These are phyloP conservation scores for Aspergillus sp. DNA, from an alignment of 2,329 filamentous ascomycete genomes.

Conservation along the genomic window DNA sequence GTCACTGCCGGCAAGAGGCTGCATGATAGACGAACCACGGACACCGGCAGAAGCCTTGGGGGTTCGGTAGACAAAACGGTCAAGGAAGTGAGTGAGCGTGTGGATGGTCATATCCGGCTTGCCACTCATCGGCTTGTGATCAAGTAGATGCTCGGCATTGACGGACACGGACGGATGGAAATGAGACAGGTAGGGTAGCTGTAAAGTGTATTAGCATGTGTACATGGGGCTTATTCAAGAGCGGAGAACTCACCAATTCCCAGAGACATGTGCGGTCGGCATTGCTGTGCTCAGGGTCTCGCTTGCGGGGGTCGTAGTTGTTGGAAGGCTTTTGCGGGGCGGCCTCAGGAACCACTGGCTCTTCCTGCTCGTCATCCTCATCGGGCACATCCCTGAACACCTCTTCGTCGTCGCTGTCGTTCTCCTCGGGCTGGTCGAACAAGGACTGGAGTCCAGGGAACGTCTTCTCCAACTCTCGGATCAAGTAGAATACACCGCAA, in stretches of 20 bases:
- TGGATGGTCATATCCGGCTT: conserved; percentile 91
- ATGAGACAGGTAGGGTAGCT: conserved; percentile 70
- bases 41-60: conserved; percentile 66
- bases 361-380: conserved; percentile 47
- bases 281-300: conserved; percentile 87
- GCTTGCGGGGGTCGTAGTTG: conserved; percentile 81
- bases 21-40: conserved; percentile 92
- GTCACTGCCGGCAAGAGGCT: conserved; percentile 72
- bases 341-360: conserved; percentile 21
- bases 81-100: conserved; percentile 90
- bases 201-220: conserved; percentile 19
- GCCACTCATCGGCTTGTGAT: conserved; percentile 68
- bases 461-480: conserved; percentile 73
- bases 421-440: conserved; percentile 75
- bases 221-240: not conserved
- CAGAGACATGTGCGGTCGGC: conserved; percentile 92
- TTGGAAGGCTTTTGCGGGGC: conserved; percentile 33
- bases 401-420: conserved; percentile 69
- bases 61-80: conserved; percentile 97
- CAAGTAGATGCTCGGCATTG: conserved; percentile 71
- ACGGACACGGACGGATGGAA: conserved; percentile 92
- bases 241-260: conserved; percentile 67
- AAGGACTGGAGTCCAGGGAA: conserved; percentile 81
- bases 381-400: conserved; percentile 66
- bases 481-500: conserved; percentile 86